phyloP scores from a whole-genome alignment of 1,284 basidiomycete genomes.

The Thecaphora thlaspeos region DNA sequence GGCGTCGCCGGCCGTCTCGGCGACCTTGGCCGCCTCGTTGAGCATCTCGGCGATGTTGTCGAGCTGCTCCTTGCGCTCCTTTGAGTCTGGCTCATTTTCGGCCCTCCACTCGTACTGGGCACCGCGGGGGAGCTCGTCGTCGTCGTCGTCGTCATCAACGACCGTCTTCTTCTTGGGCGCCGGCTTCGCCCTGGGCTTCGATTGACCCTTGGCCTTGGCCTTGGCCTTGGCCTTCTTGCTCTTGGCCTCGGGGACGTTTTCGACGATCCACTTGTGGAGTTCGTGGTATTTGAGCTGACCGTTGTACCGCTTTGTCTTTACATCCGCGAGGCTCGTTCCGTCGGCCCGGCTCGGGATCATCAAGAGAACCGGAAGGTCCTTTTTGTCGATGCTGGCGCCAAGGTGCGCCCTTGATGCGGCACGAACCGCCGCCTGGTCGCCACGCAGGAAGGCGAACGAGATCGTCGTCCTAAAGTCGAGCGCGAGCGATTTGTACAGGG shows the following conservation, averaged over 20 bases:
- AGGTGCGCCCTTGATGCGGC: constrained; percentile 35
- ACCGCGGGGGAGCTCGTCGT: constrained; percentile 11
- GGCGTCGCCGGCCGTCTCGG: background rate
- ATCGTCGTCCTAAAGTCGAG: constrained; percentile 50
- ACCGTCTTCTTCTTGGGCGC: constrained; percentile 8
- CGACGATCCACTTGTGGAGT: constrained; percentile 48
- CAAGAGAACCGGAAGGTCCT: constrained; percentile 43
- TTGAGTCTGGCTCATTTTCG: constrained; percentile 12
- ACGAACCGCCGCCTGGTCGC: constrained; percentile 38
- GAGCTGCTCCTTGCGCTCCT: constrained; percentile 27
- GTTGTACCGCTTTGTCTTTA: constrained; percentile 36
- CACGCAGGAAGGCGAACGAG: constrained; percentile 47
- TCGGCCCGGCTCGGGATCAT: constrained; percentile 27
- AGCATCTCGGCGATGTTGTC: constrained; percentile 32
- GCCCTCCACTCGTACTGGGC: constrained; percentile 28
- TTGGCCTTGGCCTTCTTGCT: constrained; percentile 29
- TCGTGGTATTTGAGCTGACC: constrained; percentile 48
- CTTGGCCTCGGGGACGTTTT: constrained; percentile 31
- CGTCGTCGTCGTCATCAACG: constrained; percentile 10
- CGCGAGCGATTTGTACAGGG: constrained; percentile 53
- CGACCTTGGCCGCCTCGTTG: constrained; percentile 15
- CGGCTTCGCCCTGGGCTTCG: constrained; percentile 14
- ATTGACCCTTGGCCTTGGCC: constrained; percentile 10
- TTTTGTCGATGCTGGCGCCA: constrained; percentile 37
- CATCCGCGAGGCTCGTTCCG: constrained; percentile 7